phyloP scores from a whole-genome alignment of 2,329 filamentous ascomycete genomes.

The Zalaria sp. region DNA sequence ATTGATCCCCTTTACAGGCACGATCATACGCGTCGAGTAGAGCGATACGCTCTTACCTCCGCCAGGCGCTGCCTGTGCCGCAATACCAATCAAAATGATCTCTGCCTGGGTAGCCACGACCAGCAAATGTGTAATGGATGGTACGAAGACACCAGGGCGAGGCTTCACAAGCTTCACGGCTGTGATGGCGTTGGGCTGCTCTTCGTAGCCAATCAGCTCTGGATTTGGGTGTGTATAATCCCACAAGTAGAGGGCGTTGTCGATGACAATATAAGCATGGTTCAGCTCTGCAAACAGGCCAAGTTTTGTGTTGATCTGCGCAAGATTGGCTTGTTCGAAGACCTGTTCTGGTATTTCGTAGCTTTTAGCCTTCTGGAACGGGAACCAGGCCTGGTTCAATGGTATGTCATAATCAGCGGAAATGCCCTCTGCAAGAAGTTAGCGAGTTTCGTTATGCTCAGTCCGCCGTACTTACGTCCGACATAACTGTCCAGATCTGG shows the following conservation, averaged over 20 bases:
- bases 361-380: conserved; percentile 75
- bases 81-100: conserved; percentile 74
- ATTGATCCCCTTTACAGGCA: conserved; percentile 61
- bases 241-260: conserved; percentile 94
- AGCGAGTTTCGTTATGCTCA: conserved; percentile 27
- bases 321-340: conserved; percentile 81
- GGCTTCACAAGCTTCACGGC: conserved; percentile 80
- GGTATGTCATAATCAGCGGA: conserved; percentile 86
- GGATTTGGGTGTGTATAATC: conserved; percentile 91
- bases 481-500: conserved; percentile 84
- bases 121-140: conserved; percentile 72
- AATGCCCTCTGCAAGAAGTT: conserved; percentile 44
- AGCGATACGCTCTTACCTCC: conserved; percentile 62
- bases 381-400: conserved; percentile 56
- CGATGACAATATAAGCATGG: conserved; percentile 90
- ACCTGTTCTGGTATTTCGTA: conserved; percentile 86
- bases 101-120: conserved; percentile 79
- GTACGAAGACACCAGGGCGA: conserved; percentile 74
- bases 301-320: conserved; percentile 82
- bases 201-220: conserved; percentile 82
- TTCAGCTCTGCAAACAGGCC: conserved; percentile 89
- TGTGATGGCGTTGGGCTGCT: conserved; percentile 75
- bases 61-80: conserved; percentile 46
- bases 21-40: conserved; percentile 78
- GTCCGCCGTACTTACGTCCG: conserved; percentile 25